Evolutionary conservation across 1,284 basidiomycete genomes (phyloP).

Genomic region (Abortiporus biennis): DNA sequence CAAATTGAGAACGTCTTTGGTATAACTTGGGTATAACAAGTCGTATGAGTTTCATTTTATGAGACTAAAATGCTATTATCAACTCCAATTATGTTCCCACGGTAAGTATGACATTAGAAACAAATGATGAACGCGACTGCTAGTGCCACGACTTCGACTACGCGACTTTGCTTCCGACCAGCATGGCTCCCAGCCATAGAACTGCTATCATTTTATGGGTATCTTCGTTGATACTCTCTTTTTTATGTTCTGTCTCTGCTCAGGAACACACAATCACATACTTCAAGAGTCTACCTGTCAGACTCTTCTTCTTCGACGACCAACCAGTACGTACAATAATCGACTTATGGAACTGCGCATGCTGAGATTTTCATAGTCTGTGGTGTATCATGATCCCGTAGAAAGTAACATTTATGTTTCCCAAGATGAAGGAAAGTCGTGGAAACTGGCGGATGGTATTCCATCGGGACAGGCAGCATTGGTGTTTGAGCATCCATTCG

Average conservation of each 20-base stretch:
- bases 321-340: conserved; percentile 49
- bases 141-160: too few relatives aligned
- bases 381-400: conserved; percentile 78
- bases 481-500: conserved; percentile 85
- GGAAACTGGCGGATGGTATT: conserved; percentile 61
- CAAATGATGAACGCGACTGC: too few relatives aligned
- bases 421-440: conserved; percentile 85
- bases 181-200: conserved; percentile 33
- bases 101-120: too few relatives aligned
- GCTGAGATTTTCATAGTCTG: conserved; percentile 41
- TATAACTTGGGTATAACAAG: too few relatives aligned
- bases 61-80: too few relatives aligned
- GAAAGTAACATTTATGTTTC: conserved; percentile 74
- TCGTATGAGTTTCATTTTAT: too few relatives aligned
- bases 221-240: conserved; percentile 16
- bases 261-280: conserved; percentile 37
- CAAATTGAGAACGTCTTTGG: too few relatives aligned
- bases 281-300: conserved; percentile 74
- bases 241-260: conserved; percentile 23
- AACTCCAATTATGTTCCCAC: too few relatives aligned
- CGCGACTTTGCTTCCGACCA: too few relatives aligned
- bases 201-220: conserved; percentile 29
- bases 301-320: conserved; percentile 92
- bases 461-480: conserved; percentile 58
- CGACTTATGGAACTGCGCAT: neutral